phyloP scores from a whole-genome alignment of 192 early-diverging fungal genomes.

The Endogone sp. region DNA sequence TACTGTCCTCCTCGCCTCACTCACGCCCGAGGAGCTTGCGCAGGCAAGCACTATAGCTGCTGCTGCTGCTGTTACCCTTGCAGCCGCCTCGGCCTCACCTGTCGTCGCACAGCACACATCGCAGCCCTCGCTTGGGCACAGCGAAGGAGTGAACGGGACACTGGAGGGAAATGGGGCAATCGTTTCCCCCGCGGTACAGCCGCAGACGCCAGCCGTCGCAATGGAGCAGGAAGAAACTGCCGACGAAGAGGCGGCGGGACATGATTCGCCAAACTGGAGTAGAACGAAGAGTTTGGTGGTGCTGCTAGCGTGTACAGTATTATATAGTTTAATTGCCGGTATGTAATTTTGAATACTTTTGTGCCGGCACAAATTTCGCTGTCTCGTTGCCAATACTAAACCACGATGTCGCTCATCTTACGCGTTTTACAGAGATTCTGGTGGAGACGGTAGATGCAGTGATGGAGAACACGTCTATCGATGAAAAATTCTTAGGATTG shows the following conservation, averaged over 20 bases:
- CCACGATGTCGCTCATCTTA: not conserved
- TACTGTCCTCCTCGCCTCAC: slow-evolving; percentile 13
- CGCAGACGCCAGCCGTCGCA: not conserved
- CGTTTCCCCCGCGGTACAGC: not conserved
- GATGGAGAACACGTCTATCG: slow-evolving; percentile 58
- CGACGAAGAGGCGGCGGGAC: slow-evolving; percentile 62
- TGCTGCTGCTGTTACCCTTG: not conserved
- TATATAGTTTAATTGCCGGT: slow-evolving; percentile 79
- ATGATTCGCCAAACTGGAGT: slow-evolving; percentile 93
- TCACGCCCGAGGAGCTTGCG: slow-evolving; percentile 5
- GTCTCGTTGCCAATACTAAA: not conserved
- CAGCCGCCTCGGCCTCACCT: not conserved
- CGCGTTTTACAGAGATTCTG: slow-evolving; percentile 66
- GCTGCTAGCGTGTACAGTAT: slow-evolving; percentile 75
- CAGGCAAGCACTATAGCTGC: not conserved
- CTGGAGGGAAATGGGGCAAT: not conserved
- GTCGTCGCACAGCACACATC: not conserved
- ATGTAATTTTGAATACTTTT: slow-evolving; percentile 18
- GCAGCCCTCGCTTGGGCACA: not conserved
- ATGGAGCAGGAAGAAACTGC: not conserved
- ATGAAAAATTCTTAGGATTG: slow-evolving; percentile 88
- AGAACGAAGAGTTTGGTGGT: slow-evolving; percentile 73
- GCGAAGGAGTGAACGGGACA: not conserved
- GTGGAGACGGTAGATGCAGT: slow-evolving; percentile 84
- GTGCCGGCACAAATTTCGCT: too few relatives aligned